Base-by-base conservation (phyloP, 306 rosid genomes). In the Lotus japonicus region DNA sequence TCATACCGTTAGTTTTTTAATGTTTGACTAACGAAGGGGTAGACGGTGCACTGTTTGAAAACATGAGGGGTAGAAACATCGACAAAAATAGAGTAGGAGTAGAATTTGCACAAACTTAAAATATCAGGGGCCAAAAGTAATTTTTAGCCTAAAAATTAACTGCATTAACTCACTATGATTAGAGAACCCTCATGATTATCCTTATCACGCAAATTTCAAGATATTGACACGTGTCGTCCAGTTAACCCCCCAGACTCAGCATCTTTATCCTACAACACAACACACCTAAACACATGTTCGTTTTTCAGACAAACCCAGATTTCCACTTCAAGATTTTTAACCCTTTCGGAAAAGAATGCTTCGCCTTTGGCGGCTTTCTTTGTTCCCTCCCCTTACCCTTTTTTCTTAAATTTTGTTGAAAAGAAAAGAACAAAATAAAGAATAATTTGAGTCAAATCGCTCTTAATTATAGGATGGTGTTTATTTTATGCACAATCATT, bases 291-390 rank as follows among this genome's bases (percentile, higher is more conserved):
- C 56, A 41, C 28, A 41, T 28, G 31, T 16, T 15, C 58, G 16
- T 33, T 38, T 7, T n/a, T 52, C 48, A 6, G 43, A n/a, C 15
- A 8, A 14, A 15, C 60, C 57, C 43, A 35, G 38, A 38, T 12
- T 46, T 35, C 74, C 64, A 41, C 45, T 55, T 14, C 42, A 5
- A 26, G 4, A 0, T 10, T 16, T 58, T 45, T 45, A 57, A 44
- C 75, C 14, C 35, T 58, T 58, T 12, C 52, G 5, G 5, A 23
- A 46, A n/a, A 55, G 1, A 31, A 16, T 41, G 54, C 68, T 61
- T 81, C 39, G 83, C 64, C 73, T 66, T 83, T 63, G 89, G 84
- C 87, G 84, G 87, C 89, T 78, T 82, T 63, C 52, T 44, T 64
- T 31, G 74, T 57, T 48, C 44, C 36, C 68, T 72, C 48, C 13